Evolutionary conservation across 306 rosid species (phyloP), one percentile per base, ranked within the genome.

Genomic region (Acacia melanoxylon): DNA sequence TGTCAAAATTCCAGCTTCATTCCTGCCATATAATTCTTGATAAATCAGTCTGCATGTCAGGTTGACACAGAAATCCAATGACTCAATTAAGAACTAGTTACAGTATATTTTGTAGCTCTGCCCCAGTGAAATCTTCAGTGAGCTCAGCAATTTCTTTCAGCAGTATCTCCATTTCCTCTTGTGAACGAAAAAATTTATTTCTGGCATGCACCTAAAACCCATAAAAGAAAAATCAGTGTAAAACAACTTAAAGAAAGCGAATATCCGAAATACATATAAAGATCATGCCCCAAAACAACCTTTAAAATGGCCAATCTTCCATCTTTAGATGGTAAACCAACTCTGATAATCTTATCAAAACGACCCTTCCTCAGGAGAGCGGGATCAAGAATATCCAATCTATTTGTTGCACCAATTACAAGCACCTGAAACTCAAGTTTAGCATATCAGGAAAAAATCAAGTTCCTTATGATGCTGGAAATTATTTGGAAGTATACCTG

Each of bases 1-100:
- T 49, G 99, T 95, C 92, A 95, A 92, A 85, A 95, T 95, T 83
- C 99, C 99, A 84, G 99, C 99, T 89, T 95, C 99, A 63, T 95
- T 95, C 89, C 99, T 95, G 98, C 77, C 82, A 88, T 81, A 79
- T 54, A 61, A 80, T 65, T 68, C 54, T 75, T 74, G 81, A 76
- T 85, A 79, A 35, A 45, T 86, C 78, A 91, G 84, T 62, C 40
- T 65, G 59, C 69, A 42, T 73, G 80, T 35, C 42, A 59, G 79
- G 81, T 58, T 66, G 65, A 79, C 68, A 70, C 76, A 74, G 56
- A 22, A 83, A 80, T 31, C 52, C 80, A 52, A 73, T 44, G 44
- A 41, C 71, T 45, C 82, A 59, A 76, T 54, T 42, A 29, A 40
- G 70, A 52, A 76, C 82, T 72, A 83, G 62, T 90, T 92, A 95